phyloP scores from a whole-genome alignment of 1,139 yeast species.

The Tardiomyces depauwii region DNA sequence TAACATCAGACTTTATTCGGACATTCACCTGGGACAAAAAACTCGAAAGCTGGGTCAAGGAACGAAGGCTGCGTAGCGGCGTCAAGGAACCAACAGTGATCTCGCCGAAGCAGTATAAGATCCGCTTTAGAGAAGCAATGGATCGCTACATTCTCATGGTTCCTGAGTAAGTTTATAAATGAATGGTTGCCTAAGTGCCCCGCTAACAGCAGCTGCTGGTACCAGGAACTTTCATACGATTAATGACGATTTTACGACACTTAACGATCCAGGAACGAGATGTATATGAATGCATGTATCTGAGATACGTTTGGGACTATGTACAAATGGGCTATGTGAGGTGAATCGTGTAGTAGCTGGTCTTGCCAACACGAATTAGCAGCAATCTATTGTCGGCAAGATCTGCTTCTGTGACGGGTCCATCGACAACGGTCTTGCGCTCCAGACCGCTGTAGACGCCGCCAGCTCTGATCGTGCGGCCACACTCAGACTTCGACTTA shows the following conservation, averaged over 20 bases:
- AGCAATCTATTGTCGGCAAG: conserved; percentile 51
- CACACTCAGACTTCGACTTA: conserved; percentile 47
- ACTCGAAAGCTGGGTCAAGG: conserved; percentile 97
- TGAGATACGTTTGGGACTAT: too few relatives aligned
- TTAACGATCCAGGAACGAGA: too few relatives aligned
- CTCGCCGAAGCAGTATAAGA: conserved; percentile 91
- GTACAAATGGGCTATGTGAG: not conserved
- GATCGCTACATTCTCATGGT: conserved; percentile 89
- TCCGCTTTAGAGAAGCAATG: conserved; percentile 95
- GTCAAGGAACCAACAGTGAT: conserved; percentile 95
- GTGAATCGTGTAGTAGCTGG: conserved; percentile 15
- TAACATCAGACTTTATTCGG: conserved; percentile 53
- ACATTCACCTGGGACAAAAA: conserved; percentile 99
- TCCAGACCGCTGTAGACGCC: conserved; percentile 63
- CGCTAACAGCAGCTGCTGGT: not conserved
- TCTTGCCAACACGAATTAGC: conserved; percentile 63
- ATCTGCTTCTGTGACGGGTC: conserved; percentile 36
- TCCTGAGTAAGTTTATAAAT: conserved; percentile 42
- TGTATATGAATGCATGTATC: too few relatives aligned
- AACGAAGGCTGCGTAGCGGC: conserved; percentile 71
- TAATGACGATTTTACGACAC: not conserved
- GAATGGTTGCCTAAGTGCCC: not conserved
- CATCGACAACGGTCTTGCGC: conserved; percentile 43
- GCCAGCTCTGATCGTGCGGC: conserved; percentile 54
- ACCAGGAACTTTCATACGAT: not conserved